Percentiles rank a stretch among this genome's conserved stretches.
Evolutionary conservation across 139 green algal genomes (phyloP).

Genomic region (Astrephomene gubernaculifera): DNA sequence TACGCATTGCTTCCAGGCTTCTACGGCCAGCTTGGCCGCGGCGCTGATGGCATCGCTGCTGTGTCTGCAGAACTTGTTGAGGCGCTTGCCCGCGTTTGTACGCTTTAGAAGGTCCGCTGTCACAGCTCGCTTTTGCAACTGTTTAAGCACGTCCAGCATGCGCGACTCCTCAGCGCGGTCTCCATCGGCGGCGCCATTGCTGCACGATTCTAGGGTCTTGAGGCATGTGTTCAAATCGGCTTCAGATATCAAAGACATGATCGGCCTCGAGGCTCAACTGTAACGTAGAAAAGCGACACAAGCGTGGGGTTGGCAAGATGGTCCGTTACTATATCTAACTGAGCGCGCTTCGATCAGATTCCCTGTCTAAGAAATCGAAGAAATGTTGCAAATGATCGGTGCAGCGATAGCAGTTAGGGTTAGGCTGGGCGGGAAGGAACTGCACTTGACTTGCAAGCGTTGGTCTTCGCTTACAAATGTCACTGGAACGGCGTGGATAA

Average conservation of each 20-base stretch:
- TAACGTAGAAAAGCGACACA: too few relatives aligned
- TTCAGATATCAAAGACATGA: conserved; percentile 17
- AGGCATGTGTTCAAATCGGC: conserved; percentile 28
- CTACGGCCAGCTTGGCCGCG: conserved; percentile 69
- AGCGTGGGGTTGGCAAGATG: too few relatives aligned
- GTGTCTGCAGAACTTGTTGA: conserved; percentile 85
- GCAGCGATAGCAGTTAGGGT: too few relatives aligned
- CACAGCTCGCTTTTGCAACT: conserved; percentile 64
- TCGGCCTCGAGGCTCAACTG: too few relatives aligned
- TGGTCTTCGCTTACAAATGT: too few relatives aligned
- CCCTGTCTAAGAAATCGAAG: too few relatives aligned
- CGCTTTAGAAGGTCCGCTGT: conserved; percentile 73
- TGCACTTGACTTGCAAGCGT: too few relatives aligned
- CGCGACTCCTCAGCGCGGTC: conserved; percentile 70
- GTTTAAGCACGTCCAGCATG: conserved; percentile 74
- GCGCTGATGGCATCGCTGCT: conserved; percentile 51
- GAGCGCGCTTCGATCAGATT: too few relatives aligned
- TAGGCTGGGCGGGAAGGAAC: too few relatives aligned
- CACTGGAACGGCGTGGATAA: too few relatives aligned
- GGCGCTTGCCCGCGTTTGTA: conserved; percentile 82
- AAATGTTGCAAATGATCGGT: too few relatives aligned
- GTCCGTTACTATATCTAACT: too few relatives aligned
- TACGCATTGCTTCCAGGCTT: conserved; percentile 82
- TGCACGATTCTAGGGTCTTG: conserved; percentile 15
- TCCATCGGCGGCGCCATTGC: conserved; percentile 33